Conservation (phyloP, 768 basidiomycete species). For the Dacryopinax spathularia region DNA sequence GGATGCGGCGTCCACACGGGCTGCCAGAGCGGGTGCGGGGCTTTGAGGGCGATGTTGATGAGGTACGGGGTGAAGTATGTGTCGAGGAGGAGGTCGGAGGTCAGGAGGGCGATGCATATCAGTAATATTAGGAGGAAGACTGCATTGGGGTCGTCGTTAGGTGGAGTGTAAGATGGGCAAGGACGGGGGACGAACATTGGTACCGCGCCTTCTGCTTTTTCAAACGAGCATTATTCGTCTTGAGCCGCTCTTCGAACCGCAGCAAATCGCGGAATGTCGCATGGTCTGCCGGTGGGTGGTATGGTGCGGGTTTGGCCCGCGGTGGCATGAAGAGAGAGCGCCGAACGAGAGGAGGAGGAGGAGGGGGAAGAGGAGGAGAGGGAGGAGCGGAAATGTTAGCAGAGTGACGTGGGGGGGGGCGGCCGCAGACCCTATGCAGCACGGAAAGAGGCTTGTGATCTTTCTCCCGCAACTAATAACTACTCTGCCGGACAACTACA, state of each 20-base stretch:
- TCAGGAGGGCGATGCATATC: constrained; percentile 51
- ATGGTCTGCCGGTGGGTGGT: constrained; percentile 54
- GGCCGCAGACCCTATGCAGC: too few species aligned
- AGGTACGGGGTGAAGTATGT: constrained; percentile 39
- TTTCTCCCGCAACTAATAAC: too few species aligned
- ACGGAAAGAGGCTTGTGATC: too few species aligned
- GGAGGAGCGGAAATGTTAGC: too few species aligned
- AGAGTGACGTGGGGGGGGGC: too few species aligned
- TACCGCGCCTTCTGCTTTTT: constrained; percentile 69
- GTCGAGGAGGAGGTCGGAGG: constrained; percentile 60
- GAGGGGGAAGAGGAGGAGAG: too few species aligned
- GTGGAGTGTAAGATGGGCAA: not conserved
- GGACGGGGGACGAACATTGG: constrained; percentile 42
- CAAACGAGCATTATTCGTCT: constrained; percentile 73
- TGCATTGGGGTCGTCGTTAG: constrained; percentile 19
- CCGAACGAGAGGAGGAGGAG: not conserved
- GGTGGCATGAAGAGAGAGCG: not conserved
- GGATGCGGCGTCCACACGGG: constrained; percentile 22
- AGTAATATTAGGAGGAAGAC: constrained; percentile 65
- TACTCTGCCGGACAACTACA: too few species aligned
- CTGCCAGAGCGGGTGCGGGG: constrained; percentile 8
- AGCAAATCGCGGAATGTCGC: constrained; percentile 78
- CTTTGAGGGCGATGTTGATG: constrained; percentile 7
- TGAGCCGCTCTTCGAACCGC: constrained; percentile 90
- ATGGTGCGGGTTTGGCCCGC: constrained; percentile 20